Evolutionary conservation across 805 yeast species (phyloP).

Genomic region (Metschnikowia hibisci): DNA sequence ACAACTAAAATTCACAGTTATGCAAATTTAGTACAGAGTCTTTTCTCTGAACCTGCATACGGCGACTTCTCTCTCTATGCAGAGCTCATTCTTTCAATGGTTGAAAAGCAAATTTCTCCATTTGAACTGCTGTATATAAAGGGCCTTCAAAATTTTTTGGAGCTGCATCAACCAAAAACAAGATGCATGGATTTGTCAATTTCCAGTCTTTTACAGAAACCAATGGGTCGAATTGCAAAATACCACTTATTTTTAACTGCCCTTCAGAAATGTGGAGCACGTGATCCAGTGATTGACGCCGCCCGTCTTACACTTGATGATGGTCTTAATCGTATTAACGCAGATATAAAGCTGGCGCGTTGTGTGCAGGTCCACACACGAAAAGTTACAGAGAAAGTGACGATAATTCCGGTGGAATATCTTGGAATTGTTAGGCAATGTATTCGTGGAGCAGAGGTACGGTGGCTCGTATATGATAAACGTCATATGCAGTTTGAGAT

Average conservation of each 20-base stretch:
- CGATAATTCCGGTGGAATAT: background rate
- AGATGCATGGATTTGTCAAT: conserved; percentile 14
- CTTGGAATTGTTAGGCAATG: background rate
- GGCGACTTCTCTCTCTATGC: conserved; percentile 10
- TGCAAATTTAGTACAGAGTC: conserved; percentile 72
- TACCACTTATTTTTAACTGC: conserved; percentile 12
- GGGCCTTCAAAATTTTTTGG: conserved; percentile 14
- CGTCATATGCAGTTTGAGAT: conserved; percentile 2
- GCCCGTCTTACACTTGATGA: conserved; percentile 7
- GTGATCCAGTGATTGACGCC: background rate
- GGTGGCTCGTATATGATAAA: conserved; percentile 7
- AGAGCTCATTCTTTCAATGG: conserved; percentile 8
- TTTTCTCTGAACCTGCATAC: conserved; percentile 62
- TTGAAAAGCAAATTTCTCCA: conserved; percentile 8
- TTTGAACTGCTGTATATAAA: conserved; percentile 9
- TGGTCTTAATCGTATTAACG: conserved; percentile 7
- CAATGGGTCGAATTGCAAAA: conserved; percentile 16
- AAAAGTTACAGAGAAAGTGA: background rate
- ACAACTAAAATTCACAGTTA: conserved; percentile 2
- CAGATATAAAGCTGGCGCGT: conserved; percentile 6
- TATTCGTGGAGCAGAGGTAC: background rate
- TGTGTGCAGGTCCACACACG: conserved; percentile 3
- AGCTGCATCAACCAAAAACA: conserved; percentile 12
- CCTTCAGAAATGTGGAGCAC: conserved; percentile 5
- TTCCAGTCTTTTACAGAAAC: conserved; percentile 15